Evolutionary conservation across 2,329 filamentous ascomycete genomes (phyloP), one percentile per base, ranked within the genome.

Genomic region (Fusarium sp.): DNA sequence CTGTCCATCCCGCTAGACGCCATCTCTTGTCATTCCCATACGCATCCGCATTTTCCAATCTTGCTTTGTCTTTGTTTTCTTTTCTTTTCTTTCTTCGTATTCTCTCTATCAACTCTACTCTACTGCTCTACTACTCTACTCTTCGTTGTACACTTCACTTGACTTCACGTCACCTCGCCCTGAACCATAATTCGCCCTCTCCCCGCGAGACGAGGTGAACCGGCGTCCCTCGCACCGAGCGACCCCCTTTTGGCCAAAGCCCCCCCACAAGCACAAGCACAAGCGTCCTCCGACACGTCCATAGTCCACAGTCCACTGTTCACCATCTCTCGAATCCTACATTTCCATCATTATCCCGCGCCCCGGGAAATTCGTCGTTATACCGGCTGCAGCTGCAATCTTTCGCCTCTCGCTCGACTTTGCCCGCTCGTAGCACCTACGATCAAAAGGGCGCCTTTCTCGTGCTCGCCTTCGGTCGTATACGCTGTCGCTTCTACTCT

Each of bases 181-280:
- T 53, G 44, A 54, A 43, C 47, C 47, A 26, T 45, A 42, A 36
- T 62, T 71, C 65, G 40, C 56, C 59, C 52, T 70, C 53, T 62
- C 60, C 64, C 65, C 60, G 56, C 61, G 54, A 65, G 62, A 72
- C 69, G 72, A 66, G 68, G 62, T 68, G 70, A 74, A 71, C 69
- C 72, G 70, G 72, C 69, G 73, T 72, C 71, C 65, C 67, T 73
- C 71, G 71, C 72, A 75, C 73, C 73, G 72, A 75, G 69, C 73
- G 71, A 72, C 73, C 73, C 62, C 73, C 72, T 75, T 75, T 75
- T 75, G 73, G 73, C 72, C 71, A 67, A 68, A 67, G 51, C 60
- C 66, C 60, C 69, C 66, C 64, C 65, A 64, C 64, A 67, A 38
- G 47, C 65, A 67, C 65, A 65, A 65, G 53, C 71, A 68, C 71